phyloP scores from a whole-genome alignment of 164 flowering plant species.

The Stephania yunnanensis region DNA sequence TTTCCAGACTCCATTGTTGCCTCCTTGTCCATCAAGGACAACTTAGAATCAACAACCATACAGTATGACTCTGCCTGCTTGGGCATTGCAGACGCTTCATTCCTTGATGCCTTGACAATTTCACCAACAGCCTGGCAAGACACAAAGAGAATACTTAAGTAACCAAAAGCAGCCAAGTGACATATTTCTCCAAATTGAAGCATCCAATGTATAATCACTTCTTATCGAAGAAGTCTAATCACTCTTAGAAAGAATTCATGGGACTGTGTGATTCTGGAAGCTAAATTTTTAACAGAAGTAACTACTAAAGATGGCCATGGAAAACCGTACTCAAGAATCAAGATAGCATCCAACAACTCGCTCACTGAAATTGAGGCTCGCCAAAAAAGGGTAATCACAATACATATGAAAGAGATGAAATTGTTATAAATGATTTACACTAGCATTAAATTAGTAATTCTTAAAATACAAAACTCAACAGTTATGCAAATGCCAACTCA shows the following conservation, averaged over 20 bases:
- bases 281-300: neutral
- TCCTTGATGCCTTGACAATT: slow-evolving; percentile 68
- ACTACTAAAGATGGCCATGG: neutral
- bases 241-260: no score
- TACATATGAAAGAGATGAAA: neutral
- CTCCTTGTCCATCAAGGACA: slow-evolving; percentile 25
- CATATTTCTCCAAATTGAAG: neutral
- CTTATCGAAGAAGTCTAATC: neutral
- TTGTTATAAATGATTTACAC: no score
- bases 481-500: no score
- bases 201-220: neutral
- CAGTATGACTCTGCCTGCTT: slow-evolving; percentile 35
- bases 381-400: neutral
- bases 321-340: neutral
- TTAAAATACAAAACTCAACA: no score
- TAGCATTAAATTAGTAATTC: no score
- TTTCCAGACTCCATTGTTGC: slow-evolving; percentile 5
- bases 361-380: neutral
- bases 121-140: slow-evolving; percentile 67
- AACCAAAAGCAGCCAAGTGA: neutral
- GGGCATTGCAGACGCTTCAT: slow-evolving; percentile 53
- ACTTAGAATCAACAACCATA: slow-evolving; percentile 32
- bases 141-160: neutral
- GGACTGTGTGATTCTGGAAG: neutral
- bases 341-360: neutral